Evolutionary conservation across 108 stramenopile genomes (phyloP), one percentile per base, ranked within the genome.

Genomic region (Cyclotella baltica): DNA sequence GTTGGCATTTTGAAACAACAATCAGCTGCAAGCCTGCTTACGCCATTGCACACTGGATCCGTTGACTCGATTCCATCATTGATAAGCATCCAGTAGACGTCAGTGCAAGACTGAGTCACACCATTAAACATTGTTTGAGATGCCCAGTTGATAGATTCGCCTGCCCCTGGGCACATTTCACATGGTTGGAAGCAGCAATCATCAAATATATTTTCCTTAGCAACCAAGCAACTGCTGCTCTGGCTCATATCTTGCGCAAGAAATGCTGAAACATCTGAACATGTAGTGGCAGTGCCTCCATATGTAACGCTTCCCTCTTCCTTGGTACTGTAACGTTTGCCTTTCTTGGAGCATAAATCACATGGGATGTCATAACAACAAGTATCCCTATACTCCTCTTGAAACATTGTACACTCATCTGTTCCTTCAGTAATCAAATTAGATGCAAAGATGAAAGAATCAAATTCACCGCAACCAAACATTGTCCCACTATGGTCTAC

Each of bases 141-240:
- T 47, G 81, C 75, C 81, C 81, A 82, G 50, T 82, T 82, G 27
- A 82, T 70, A 35, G 75, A 71, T 16, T 70, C 52, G 3, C 81
- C 81, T 29, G 70, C 33, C 16, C 62, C 70, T 9, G 67, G 29
- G 33, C 81, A 82, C 29, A 82, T 58, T 40, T 82, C 81, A 31
- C 81, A 82, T 31, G 62, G 81, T 52, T 82, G 63, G 58, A 76
- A 82, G 70, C 81, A 82, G 71, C 81, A 82, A 52, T 75, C 75
- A 20, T 56, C 46, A 43, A 82, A 82, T 18, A 82, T 82, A 46
- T 82, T 82, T 38, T 82, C 81, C 29, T 82, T 64, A 3, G 81
- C 81, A 53, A 75, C 81, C 28, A 82, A 62, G 57, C 81, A 82
- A 50, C 35, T 67, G 64, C 76, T 76, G 38, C 81, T 72, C 52